A percentile compares a stretch with the other conserved stretches of the same genome.
Evolutionary conservation across 2,329 filamentous ascomycete species (phyloP).

Genomic region (Fusarium anthophilum): DNA sequence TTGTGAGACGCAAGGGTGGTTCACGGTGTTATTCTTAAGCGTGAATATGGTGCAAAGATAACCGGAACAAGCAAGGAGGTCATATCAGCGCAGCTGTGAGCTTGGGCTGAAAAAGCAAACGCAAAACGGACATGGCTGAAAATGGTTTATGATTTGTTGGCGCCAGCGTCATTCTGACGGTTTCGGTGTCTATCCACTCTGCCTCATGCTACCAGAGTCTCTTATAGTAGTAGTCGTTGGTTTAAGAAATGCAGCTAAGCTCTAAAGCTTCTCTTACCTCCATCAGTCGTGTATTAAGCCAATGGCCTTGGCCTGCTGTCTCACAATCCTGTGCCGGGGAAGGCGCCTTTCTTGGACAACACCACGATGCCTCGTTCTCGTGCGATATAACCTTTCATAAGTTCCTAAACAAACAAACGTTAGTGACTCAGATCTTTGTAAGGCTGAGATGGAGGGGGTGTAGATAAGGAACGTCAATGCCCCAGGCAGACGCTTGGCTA

Average conservation of each 20-base stretch:
- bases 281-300: slow-evolving; percentile 4
- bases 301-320: slow-evolving; percentile 1
- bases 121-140: slow-evolving; percentile 19
- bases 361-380: slow-evolving; percentile 91
- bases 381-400: slow-evolving; percentile 98
- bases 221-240: slow-evolving; percentile 5
- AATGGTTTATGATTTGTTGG: slow-evolving; percentile 35
- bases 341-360: slow-evolving; percentile 90
- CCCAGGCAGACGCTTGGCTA: slow-evolving; percentile 34
- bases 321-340: slow-evolving; percentile 84
- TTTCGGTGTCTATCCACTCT: slow-evolving; percentile 5
- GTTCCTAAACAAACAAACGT: slow-evolving; percentile 65
- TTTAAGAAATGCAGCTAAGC: slow-evolving; percentile 11
- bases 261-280: slow-evolving; percentile 14
- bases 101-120: slow-evolving; percentile 20
- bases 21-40: slow-evolving; percentile 37
- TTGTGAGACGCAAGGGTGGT: slow-evolving; percentile 31
- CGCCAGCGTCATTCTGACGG: slow-evolving; percentile 31
- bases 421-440: slow-evolving; percentile 48
- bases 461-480: slow-evolving; percentile 29
- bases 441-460: slow-evolving; percentile 36
- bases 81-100: neutral
- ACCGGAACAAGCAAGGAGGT: slow-evolving; percentile 4
- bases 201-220: slow-evolving; percentile 10
- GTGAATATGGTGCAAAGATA: slow-evolving; percentile 40